These are phyloP conservation scores for Cryptococcus jaspeensis DNA, from an alignment of 1,284 basidiomycete species.

Conservation along the genomic window DNA sequence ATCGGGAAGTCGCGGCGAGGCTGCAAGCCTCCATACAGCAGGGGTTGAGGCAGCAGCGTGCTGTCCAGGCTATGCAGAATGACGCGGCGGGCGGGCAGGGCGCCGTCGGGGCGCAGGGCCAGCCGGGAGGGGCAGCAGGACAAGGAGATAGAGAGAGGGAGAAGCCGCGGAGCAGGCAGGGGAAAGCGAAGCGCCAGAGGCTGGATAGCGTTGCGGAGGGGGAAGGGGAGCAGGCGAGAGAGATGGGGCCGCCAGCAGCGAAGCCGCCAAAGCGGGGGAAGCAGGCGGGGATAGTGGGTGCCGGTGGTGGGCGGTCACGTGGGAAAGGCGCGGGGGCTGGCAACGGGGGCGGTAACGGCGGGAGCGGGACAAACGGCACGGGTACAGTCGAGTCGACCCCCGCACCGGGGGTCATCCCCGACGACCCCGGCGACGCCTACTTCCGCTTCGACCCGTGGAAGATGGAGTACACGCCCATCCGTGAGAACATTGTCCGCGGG, in stretches of 20 bases:
- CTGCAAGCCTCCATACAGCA: constrained; percentile 15
- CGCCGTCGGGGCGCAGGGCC: too few species aligned
- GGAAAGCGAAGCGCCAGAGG: constrained; percentile 14
- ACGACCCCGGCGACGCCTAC: constrained; percentile 38
- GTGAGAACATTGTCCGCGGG: constrained; percentile 43
- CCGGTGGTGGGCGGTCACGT: too few species aligned
- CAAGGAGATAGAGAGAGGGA: constrained; percentile 33
- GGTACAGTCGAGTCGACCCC: constrained; percentile 16
- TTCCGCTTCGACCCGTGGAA: constrained; percentile 43
- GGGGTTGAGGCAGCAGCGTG: neutral
- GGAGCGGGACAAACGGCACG: too few species aligned
- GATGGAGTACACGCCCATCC: constrained; percentile 49
- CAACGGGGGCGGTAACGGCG: too few species aligned
- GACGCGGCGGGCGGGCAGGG: neutral
- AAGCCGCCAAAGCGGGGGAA: neutral
- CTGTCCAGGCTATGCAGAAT: neutral
- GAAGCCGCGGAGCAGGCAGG: constrained; percentile 13
- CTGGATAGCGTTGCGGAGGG: constrained; percentile 18
- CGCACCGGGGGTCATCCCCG: constrained; percentile 8
- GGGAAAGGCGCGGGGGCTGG: too few species aligned
- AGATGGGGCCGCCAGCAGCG: neutral
- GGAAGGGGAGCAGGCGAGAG: neutral
- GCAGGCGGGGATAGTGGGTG: too few species aligned
- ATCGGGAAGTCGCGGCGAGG: constrained; percentile 25
- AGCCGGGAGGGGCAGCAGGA: constrained; percentile 20